A percentile compares a stretch with the other conserved stretches of the same genome.
Evolutionary conservation across 306 rosid genomes (phyloP).

Genomic region (Heteromeles arbutifolia): DNA sequence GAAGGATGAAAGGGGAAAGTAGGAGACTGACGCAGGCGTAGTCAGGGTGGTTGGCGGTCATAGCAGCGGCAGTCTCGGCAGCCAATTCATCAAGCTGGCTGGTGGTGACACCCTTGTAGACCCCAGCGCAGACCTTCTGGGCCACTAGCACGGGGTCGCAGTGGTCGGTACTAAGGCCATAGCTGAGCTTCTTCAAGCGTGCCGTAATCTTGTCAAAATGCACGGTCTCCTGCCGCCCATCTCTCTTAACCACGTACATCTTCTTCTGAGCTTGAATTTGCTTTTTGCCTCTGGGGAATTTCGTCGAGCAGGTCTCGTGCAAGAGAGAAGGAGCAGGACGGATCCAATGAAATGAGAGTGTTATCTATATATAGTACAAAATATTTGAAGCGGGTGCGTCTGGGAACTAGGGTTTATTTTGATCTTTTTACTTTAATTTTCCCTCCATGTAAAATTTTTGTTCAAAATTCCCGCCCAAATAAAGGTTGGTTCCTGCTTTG

Average conservation of each 20-base stretch:
- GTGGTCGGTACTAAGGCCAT: slow-evolving; percentile 73
- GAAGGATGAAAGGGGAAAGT: not conserved
- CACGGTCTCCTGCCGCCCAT: slow-evolving; percentile 83
- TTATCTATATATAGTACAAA: not conserved
- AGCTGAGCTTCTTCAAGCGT: slow-evolving; percentile 85
- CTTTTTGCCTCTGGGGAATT: slow-evolving; percentile 19
- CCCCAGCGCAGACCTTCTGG: slow-evolving; percentile 94
- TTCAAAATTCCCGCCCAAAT: slow-evolving; percentile 33
- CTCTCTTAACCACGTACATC: slow-evolving; percentile 89
- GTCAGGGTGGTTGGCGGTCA: slow-evolving; percentile 91
- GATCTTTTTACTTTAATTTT: slow-evolving; percentile 5
- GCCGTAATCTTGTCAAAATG: slow-evolving; percentile 95
- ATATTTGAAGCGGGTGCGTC: not conserved
- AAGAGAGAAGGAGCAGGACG: not conserved
- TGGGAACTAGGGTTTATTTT: slow-evolving; percentile 27
- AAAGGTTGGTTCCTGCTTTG: not conserved
- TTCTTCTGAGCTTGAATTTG: not conserved
- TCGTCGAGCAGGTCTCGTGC: slow-evolving; percentile 48
- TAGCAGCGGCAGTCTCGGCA: slow-evolving; percentile 91
- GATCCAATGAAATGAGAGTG: not conserved
- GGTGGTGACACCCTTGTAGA: slow-evolving; percentile 89
- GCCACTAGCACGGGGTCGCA: slow-evolving; percentile 84
- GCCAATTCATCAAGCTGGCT: slow-evolving; percentile 95
- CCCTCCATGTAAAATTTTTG: slow-evolving; percentile 22
- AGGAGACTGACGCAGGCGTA: slow-evolving; percentile 66